These are phyloP conservation scores for Rhodosporidiobolus odoratus DNA, from an alignment of 768 basidiomycete species.

Conservation along the genomic window DNA sequence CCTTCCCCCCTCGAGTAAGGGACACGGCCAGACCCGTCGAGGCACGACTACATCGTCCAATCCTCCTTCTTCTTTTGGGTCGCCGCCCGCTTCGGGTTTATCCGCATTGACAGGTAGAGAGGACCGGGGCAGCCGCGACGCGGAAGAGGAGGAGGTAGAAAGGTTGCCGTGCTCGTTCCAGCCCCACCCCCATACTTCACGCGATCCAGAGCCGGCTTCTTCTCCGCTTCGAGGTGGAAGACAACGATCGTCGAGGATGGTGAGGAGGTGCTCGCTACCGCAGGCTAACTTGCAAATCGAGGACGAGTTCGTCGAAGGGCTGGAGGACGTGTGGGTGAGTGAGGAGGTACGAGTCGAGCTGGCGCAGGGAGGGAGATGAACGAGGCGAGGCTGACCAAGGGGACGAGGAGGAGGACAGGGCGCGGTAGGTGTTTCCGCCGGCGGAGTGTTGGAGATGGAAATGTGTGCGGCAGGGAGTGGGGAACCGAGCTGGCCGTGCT, in stretches of 20 bases:
- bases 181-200: constrained; percentile 77
- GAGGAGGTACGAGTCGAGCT: not conserved
- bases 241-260: constrained; percentile 34
- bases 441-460: not conserved
- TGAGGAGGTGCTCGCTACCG: constrained; percentile 80
- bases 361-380: not conserved
- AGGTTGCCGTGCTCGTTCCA: constrained; percentile 99
- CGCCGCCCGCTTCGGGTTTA: not conserved
- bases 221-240: not conserved
- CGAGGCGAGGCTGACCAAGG: not conserved
- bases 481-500: constrained; percentile 67
- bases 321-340: not conserved
- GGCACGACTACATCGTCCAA: constrained; percentile 54
- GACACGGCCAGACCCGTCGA: constrained; percentile 55
- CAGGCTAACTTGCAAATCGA: constrained; percentile 52
- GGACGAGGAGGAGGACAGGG: not conserved
- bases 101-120: not conserved
- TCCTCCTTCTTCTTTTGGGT: not conserved
- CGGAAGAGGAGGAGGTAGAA: not conserved
- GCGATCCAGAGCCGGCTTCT: constrained; percentile 1
- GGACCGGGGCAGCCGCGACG: not conserved
- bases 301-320: not conserved
- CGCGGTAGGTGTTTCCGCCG: not conserved
- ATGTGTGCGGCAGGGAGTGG: not conserved
- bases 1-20: constrained; percentile 20